Evolutionary conservation across 208 protist species (phyloP), one percentile per base, ranked within the genome.

Genomic region (Spongospora subterranea): DNA sequence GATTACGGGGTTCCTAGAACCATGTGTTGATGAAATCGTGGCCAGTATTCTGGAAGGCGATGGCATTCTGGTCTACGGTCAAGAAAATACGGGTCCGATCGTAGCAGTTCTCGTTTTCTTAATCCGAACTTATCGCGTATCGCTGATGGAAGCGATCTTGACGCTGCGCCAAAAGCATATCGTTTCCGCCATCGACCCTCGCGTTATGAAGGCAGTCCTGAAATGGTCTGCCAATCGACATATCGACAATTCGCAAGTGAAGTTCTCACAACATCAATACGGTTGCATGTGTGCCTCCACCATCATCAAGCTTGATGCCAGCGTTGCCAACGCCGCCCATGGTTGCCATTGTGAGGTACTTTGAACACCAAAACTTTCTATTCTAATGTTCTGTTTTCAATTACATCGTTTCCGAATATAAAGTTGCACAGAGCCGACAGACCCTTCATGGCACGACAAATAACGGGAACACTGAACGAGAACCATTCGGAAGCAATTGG

Each of bases 71-170:
- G 13, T 82, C 35, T 82, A n/a, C 71, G 71, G 71, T n/a, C 6
- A n/a, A 6, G 71, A 82, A 6, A 6, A 6, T 6, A 43, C 40
- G 35, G 17, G 17, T 6, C 71, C 71, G 6, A 20, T 82, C n/a
- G 71, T 82, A 6, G 71, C 35, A 20, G 71, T 43, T 6, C 35
- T 82, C 71, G 71, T 82, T 6, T 82, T 82, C 71, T n/a, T 82
- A n/a, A 43, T 82, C 6, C 40, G 35, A 43, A 82, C 71, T 20
- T 82, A 82, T 82, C 71, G 71, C 17, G 71, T 82, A 6, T 45
- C 71, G 6, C 17, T 82, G 71, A 6, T 82, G 6, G 71, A 82
- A n/a, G 71, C 71, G n/a, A 20, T 82, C 35, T 43, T 45, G 71
- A 82, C 35, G 17, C 13, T 82, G 71, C 40, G 35, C 71, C n/a